phyloP scores from a whole-genome alignment of 2,329 filamentous ascomycete species.

The Podosphaera leucotricha region DNA sequence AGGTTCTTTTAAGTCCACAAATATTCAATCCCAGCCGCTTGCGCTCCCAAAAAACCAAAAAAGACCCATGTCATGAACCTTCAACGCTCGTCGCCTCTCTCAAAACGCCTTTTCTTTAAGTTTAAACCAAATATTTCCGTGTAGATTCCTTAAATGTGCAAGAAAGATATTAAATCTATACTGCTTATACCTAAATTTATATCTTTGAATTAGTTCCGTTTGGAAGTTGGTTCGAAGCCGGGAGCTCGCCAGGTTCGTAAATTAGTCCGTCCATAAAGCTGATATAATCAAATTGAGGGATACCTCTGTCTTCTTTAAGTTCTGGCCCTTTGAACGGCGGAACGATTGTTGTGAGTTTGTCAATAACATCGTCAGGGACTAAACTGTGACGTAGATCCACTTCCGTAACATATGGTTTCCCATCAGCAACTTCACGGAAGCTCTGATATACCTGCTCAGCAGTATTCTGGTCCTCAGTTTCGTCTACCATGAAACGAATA shows the following conservation, averaged over 20 bases:
- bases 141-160: neutral
- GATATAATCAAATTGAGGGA: constrained; percentile 88
- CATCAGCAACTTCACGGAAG: constrained; percentile 91
- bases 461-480: constrained; percentile 96
- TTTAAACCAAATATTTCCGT: neutral
- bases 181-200: neutral
- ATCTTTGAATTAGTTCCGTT: constrained; percentile 10
- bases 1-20: neutral
- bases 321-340: constrained; percentile 67
- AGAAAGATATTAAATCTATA: too few relatives aligned
- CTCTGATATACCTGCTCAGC: constrained; percentile 97
- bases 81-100: neutral
- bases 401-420: constrained; percentile 96
- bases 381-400: constrained; percentile 86
- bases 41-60: neutral
- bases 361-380: constrained; percentile 91
- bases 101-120: neutral
- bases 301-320: constrained; percentile 58
- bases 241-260: constrained; percentile 6
- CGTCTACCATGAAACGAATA: constrained; percentile 97
- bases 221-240: constrained; percentile 8
- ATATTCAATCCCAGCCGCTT: neutral
- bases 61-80: neutral
- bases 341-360: constrained; percentile 72
- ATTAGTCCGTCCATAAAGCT: constrained; percentile 87